Conservation (phyloP, 169 alveolate genomes). For the Cryptosporidium xiaoi region DNA sequence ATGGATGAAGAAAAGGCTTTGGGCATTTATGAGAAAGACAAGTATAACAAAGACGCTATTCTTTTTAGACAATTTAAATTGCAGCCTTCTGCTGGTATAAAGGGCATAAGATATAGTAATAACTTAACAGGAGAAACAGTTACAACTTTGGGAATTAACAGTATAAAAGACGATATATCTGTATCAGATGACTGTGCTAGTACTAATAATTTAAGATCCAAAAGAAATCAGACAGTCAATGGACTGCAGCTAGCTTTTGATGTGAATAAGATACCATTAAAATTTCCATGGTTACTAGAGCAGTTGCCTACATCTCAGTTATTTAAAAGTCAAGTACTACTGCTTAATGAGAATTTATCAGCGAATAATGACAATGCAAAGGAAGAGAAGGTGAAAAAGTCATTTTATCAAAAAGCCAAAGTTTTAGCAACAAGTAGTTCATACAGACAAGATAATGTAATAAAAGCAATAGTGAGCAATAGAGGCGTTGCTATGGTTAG, state of each 20-base stretch:
- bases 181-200: constrained; percentile 3
- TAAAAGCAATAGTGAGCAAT: constrained; percentile 45
- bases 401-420: constrained; percentile 52
- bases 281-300: constrained; percentile 56
- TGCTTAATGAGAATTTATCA: constrained; percentile 18
- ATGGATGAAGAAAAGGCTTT: constrained; percentile 52
- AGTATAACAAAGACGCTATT: constrained; percentile 18
- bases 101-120: constrained; percentile 37
- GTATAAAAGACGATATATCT: constrained; percentile 12
- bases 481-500: constrained; percentile 70
- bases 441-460: constrained; percentile 15
- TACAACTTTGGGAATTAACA: too few species aligned
- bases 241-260: neutral
- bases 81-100: constrained; percentile 53
- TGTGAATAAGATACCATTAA: constrained; percentile 37
- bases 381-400: constrained; percentile 37
- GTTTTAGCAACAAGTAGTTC: neutral
- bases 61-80: constrained; percentile 33
- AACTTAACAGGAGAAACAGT: neutral
- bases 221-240: constrained; percentile 5
- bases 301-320: constrained; percentile 34
- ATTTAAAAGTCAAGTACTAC: constrained; percentile 19
- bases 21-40: constrained; percentile 31
- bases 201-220: neutral
- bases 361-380: neutral